Percentiles rank a stretch among this genome's conserved stretches.
These are phyloP conservation scores for Aspergillus coremiiformis DNA, from an alignment of 495 filamentous ascomycete genomes.

Conservation along the genomic window DNA sequence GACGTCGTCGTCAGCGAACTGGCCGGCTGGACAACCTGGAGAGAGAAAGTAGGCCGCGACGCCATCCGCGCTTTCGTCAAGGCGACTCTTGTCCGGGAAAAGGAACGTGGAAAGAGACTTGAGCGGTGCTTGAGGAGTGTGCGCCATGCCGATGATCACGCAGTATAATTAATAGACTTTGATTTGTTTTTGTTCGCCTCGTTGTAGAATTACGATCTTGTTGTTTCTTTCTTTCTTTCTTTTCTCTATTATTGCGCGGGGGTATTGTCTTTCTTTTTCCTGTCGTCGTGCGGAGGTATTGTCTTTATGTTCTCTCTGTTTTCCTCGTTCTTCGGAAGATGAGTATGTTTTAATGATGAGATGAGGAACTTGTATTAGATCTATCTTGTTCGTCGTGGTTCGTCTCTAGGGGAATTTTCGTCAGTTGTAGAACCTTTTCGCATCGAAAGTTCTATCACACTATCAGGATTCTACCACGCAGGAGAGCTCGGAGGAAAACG, in stretches of 20 bases:
- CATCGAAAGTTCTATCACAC: too few relatives aligned
- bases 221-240: background rate
- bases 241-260: background rate
- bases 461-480: too few relatives aligned
- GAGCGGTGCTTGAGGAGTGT: constrained; percentile 49
- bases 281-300: too few relatives aligned
- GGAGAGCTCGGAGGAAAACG: too few relatives aligned
- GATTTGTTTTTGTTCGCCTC: constrained; percentile 4
- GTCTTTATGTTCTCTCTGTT: background rate
- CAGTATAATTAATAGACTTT: constrained; percentile 14
- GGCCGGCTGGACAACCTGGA: constrained; percentile 87
- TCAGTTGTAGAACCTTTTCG: too few relatives aligned
- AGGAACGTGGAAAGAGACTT: constrained; percentile 71
- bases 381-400: background rate
- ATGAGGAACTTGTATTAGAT: background rate
- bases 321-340: background rate
- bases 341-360: background rate
- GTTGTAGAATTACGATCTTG: background rate
- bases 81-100: constrained; percentile 71
- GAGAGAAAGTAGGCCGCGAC: constrained; percentile 65
- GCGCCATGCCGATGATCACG: constrained; percentile 22
- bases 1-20: constrained; percentile 86
- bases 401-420: too few relatives aligned
- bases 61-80: constrained; percentile 69
- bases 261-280: background rate